Conservation (phyloP, 225 moss, liverwort and hornwort species). For the Antitrichia curtipendula region DNA sequence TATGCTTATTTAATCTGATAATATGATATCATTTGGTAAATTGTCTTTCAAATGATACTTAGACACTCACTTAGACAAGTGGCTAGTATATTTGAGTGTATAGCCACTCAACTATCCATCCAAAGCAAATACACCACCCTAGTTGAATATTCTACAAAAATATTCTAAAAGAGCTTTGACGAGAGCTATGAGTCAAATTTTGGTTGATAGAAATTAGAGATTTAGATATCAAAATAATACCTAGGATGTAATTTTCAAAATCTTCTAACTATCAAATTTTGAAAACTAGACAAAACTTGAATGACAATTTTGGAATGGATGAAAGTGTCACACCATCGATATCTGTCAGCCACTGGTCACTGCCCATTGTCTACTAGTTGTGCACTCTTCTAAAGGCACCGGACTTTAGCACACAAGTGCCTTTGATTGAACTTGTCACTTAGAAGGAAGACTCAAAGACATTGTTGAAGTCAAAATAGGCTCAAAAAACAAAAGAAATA, state of each 20-base stretch:
- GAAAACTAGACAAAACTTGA: too few relatives aligned
- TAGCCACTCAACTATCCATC: background rate
- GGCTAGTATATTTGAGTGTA: background rate
- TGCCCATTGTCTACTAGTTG: fast-evolving
- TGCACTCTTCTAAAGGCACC: background rate
- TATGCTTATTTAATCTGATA: background rate
- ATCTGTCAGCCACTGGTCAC: fast-evolving
- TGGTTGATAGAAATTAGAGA: too few relatives aligned
- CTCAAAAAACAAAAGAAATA: too few relatives aligned
- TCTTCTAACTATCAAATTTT: background rate
- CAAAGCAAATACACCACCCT: background rate
- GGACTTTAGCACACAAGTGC: fast-evolving
- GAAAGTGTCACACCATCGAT: too few relatives aligned
- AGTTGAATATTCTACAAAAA: background rate
- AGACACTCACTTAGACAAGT: background rate
- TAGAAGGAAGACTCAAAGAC: too few relatives aligned
- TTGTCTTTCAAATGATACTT: background rate
- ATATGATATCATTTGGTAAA: background rate
- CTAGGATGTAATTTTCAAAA: background rate
- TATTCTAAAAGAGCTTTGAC: too few relatives aligned
- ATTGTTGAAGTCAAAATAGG: too few relatives aligned
- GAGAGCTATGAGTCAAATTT: too few relatives aligned
- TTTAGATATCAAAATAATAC: too few relatives aligned
- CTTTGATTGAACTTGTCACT: fast-evolving
- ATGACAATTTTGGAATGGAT: too few relatives aligned